Conservation (phyloP, 331 rosid genomes). For the Arachis monticola region DNA sequence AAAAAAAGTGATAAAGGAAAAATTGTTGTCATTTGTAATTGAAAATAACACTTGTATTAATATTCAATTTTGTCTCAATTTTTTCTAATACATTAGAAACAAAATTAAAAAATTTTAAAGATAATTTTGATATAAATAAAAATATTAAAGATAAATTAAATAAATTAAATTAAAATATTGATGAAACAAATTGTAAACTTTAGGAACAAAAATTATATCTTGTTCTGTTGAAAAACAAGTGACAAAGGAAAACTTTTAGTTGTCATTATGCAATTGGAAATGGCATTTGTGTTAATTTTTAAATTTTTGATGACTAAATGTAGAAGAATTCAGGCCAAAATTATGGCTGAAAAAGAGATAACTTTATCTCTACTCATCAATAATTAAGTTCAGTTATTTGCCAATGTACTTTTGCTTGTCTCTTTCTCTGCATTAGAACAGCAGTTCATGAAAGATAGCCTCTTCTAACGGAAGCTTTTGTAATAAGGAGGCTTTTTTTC, state of each 20-base stretch:
- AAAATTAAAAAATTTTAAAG: too few species aligned
- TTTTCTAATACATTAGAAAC: too few species aligned
- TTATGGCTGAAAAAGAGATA: conserved; percentile 32
- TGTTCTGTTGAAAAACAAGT: too few species aligned
- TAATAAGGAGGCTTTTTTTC: neutral
- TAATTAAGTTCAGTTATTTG: conserved; percentile 30
- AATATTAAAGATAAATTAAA: too few species aligned
- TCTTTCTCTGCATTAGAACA: conserved; percentile 29
- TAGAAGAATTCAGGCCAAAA: conserved; percentile 41
- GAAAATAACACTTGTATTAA: too few species aligned
- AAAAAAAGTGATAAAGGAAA: too few species aligned
- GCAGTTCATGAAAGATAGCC: conserved; percentile 14
- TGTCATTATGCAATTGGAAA: conserved; percentile 26
- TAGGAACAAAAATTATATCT: too few species aligned
- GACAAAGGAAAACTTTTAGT: conserved; percentile 28
- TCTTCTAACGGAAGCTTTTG: conserved; percentile 30
- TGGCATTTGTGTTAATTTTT: conserved; percentile 46
- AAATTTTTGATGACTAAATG: conserved; percentile 36
- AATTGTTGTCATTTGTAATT: too few species aligned
- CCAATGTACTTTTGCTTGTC: conserved; percentile 34
- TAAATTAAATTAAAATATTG: too few species aligned
- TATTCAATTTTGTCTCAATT: too few species aligned
- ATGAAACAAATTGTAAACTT: too few species aligned
- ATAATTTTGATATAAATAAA: too few species aligned
- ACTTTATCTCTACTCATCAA: conserved; percentile 18